A percentile compares a stretch with the other conserved stretches of the same genome.
phyloP scores from a whole-genome alignment of 257 asterid species.

The Scutellaria baicalensis region DNA sequence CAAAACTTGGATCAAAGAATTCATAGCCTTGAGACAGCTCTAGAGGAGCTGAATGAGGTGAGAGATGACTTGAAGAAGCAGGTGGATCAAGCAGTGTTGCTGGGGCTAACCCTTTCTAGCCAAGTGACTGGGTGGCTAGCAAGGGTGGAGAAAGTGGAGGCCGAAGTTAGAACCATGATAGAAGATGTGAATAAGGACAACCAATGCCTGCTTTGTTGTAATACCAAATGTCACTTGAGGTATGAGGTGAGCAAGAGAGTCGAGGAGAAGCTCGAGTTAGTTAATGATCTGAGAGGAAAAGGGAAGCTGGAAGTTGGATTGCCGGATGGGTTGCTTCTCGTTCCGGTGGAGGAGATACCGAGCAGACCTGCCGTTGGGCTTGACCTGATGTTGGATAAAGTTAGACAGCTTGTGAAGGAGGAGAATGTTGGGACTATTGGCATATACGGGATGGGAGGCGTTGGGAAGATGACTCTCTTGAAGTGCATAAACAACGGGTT shows the following conservation, averaged over 20 bases:
- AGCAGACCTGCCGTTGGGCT: slow-evolving; percentile 37
- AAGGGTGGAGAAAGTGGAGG: slow-evolving; percentile 34
- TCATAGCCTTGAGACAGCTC: slow-evolving; percentile 24
- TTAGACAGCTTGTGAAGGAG: slow-evolving; percentile 16
- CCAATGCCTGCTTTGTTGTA: slow-evolving; percentile 5
- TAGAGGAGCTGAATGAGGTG: slow-evolving; percentile 29
- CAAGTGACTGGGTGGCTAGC: slow-evolving; percentile 45
- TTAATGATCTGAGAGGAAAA: slow-evolving; percentile 29
- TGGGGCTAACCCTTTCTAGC: slow-evolving; percentile 34
- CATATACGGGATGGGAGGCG: slow-evolving; percentile 36
- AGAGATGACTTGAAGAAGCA: slow-evolving; percentile 39
- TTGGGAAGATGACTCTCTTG: slow-evolving; percentile 33
- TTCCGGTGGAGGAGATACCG: slow-evolving; percentile 42
- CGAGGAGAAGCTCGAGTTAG: slow-evolving; percentile 8
- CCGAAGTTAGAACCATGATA: slow-evolving; percentile 22
- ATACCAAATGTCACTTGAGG: slow-evolving; percentile 11
- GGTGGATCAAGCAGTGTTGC: slow-evolving; percentile 34
- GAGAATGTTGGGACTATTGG: slow-evolving; percentile 26
- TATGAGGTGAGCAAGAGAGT: slow-evolving; percentile 22
- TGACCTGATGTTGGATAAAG: slow-evolving; percentile 27
- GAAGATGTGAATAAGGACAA: slow-evolving; percentile 20
- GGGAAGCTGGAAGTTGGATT: slow-evolving; percentile 28
- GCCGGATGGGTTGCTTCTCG: slow-evolving; percentile 38
- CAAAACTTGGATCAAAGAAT: slow-evolving; percentile 21
- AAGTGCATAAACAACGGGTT: slow-evolving; percentile 38